Evolutionary conservation across 768 basidiomycete species (phyloP), one percentile per base, ranked within the genome.

Genomic region (Boletus subparvulus): DNA sequence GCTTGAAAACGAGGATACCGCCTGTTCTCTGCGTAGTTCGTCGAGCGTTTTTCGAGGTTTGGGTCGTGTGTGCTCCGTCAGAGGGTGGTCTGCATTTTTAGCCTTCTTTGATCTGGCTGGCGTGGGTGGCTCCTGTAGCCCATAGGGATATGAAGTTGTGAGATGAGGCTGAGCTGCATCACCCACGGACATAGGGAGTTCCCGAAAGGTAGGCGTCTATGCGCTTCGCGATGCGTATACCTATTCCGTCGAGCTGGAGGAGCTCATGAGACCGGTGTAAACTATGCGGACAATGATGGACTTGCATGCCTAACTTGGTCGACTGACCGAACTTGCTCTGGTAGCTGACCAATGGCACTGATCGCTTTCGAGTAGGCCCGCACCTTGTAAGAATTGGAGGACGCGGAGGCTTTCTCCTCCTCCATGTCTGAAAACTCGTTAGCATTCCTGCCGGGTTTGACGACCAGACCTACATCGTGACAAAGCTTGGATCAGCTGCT

Each of bases 301-400:
- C 69, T 62, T 65, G 60, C 69, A 57, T 64, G 49, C 26, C 32
- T 46, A 19, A 78, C 73, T 52, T 83, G 79, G 36, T 71, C 71
- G 36, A 72, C 77, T 8, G 79, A 75, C 42, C 65, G 72, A 50
- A 84, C 74, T 47, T 79, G 78, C 54, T 74, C 66, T 17, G 78
- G 66, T 3, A 82, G 61, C 39, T 69, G 60, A 30, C 69, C 59
- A 43, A 85, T 73, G 32, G 69, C 70, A 9, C 67, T 69, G 51
- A 85, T 81, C 4, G 83, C 83, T 54, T 68, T 75, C 43, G 70
- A 68, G 59, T 80, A 84, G 21, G 83, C 80, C 51, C 75, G 74
- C 17, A 83, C 67, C 71, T 81, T 83, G 72, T 74, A 83, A 6
- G 57, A 56, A 56, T 83, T 84, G n/a, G 70, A 54, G 21, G 63